Base-by-base conservation (phyloP, 495 filamentous ascomycete species). In the Aspergillus nanangensis region DNA sequence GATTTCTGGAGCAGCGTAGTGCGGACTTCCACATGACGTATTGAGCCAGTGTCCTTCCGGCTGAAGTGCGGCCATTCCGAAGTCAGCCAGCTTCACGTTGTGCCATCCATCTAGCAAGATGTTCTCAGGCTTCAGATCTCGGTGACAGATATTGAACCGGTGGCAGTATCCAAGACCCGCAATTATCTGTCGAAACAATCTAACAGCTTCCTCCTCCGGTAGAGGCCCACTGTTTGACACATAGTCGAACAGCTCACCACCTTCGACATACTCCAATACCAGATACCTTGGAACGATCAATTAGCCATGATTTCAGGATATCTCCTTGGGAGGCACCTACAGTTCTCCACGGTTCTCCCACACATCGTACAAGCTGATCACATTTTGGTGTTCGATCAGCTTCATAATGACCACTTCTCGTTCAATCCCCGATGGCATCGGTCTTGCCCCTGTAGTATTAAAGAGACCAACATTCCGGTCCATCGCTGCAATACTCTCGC, bases 81-180 rank as follows among this genome's bases (percentile, higher is more conserved):
- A 99, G 63, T 99, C 93, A 24, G 88, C 91, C 29, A 99, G 80
- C 65, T 97, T 97, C 63, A 96, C 76, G 35, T 87, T 81, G 18
- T 75, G 74, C 10, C 81, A 64, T 5, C 63, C 64, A 46, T 90
- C 87, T 21, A 99, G 64, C 13, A 99, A 72, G 31, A 98, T 96
- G 55, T 99, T 99, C 66, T 99, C 93, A 0, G 90, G 93, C 67
- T 99, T 99, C 24, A 99, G 69, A 50, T 99, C 93, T 20, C 93
- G 86, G 58, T 99, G 93, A 62, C 90, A 94, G 48, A 99, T 95
- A 54, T 88, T 84, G 69, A 96, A 84, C 4, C 86, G 80, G 63
- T 99, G 94, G 52, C 89, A 91, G 67, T 94, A 96, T 7, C 88
- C 83, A 23, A 99, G 72, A 0, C 85, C 94, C n/a, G 85, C 83